Base-by-base conservation (phyloP, 1,139 yeast species). In the Protomyces pachydermus region DNA sequence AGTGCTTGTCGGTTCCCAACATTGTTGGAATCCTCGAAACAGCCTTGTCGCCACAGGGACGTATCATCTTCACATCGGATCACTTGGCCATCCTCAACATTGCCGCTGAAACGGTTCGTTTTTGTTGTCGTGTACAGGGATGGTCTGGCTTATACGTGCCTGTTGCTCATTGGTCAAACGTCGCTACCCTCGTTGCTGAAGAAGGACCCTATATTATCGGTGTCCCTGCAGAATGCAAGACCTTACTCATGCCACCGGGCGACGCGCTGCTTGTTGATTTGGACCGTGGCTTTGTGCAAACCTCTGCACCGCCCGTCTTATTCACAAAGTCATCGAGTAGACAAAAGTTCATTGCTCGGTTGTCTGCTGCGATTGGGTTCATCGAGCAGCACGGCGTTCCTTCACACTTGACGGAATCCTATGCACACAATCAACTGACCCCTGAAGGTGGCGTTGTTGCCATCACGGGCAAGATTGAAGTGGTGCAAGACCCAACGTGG, bases 81-180 rank as follows among this genome's bases (percentile, higher is more conserved):
- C 48, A 55, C 20, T 48, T 55, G 23, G 65, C 54, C 6, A 61
- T 61, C 61, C 56, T 61, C 46, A 55, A 42, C 23, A 16, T 61
- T 18, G 65, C 65, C 9, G 53, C 61, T 9, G 65, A 61, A n/a
- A 56, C 65, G 4, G 48, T 61, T 10, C 38, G 61, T n/a, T 39
- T 50, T 12, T 58, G 54, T 6, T 55, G 60, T 35, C 61, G 65
- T 18, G 56, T 28, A 2, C 56, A 50, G 14, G 39, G 25, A 10
- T 61, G 65, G 65, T 55, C 58, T 5, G 65, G 65, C 23, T 52
- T 61, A 18, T 61, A 61, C 20, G 61, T 61, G 16, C 65, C 65
- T 12, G 61, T 61, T 14, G 55, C 38, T n/a, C 65, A 61, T 34
- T 50, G 58, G 25, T 16, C 50, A 18, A 34, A 38, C 3, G 37